phyloP scores from a whole-genome alignment of 768 basidiomycete species.

The Lentinula guzmanii region DNA sequence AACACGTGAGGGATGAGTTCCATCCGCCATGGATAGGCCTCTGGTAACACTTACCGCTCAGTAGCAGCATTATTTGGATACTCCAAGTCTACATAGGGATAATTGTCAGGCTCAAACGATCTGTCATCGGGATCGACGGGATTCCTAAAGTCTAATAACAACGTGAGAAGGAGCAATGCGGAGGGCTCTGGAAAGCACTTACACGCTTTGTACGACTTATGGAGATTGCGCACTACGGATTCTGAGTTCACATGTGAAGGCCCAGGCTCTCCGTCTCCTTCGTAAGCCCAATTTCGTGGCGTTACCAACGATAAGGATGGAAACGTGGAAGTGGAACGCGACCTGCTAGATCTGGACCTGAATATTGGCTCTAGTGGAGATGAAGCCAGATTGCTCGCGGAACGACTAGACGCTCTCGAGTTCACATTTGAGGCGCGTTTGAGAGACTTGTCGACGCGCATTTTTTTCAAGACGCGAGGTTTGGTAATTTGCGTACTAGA shows the following conservation, averaged over 20 bases:
- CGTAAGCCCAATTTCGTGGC: conserved; percentile 44
- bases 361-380: conserved; percentile 55
- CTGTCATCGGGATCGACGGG: conserved; percentile 55
- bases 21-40: conserved; percentile 10
- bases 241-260: conserved; percentile 56
- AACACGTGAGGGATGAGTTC: conserved; percentile 5
- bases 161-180: conserved; percentile 1
- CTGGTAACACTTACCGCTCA: conserved; percentile 48
- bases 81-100: conserved; percentile 68
- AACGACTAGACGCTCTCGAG: conserved; percentile 35
- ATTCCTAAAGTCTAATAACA: conserved; percentile 61
- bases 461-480: background rate
- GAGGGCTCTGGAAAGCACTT: conserved; percentile 18
- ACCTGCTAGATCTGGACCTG: conserved; percentile 46
- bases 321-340: conserved; percentile 59
- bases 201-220: conserved; percentile 70
- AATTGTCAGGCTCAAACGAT: conserved; percentile 55
- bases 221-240: conserved; percentile 51
- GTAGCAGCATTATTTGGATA: conserved; percentile 68
- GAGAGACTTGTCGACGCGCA: conserved; percentile 12
- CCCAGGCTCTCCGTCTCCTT: conserved; percentile 48
- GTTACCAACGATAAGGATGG: conserved; percentile 27
- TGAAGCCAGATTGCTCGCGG: conserved; percentile 29
- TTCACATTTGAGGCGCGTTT: conserved; percentile 29
- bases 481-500: background rate